Evolutionary conservation across 768 basidiomycete genomes (phyloP), one percentile per base, ranked within the genome.

Genomic region (Mycena olivaceomarginata): DNA sequence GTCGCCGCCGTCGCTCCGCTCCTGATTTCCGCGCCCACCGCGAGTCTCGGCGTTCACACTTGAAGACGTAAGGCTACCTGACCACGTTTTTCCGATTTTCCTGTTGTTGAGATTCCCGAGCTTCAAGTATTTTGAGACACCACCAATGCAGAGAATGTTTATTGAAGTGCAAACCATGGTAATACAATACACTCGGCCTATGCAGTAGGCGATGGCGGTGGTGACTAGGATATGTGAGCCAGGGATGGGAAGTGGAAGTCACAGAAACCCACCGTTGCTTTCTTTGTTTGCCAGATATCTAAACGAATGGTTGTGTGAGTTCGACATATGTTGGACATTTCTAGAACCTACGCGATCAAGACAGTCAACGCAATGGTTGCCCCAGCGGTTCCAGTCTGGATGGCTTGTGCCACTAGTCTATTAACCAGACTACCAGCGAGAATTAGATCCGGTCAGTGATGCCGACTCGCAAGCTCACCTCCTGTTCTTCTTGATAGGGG

Each of bases 91-190:
- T 57, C 67, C 67, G 39, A 39, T 57, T 25, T 57, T 43, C 53
- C 69, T 59, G 57, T 11, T 31, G 48, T 70, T 70, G 41, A 70
- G 69, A 70, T 70, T 70, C 43, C 59, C 57, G 45, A 70, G 69
- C 69, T 70, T 70, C 69, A 59, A 62, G 59, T n/a, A n/a, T 62
- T 70, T 40, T 51, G 48, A 51, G 48, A 51, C n/a, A n/a, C n/a
- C 48, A 51, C 18, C 48, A 51, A 51, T 16, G 18, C 48, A 51
- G 48, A 51, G 48, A 51, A 31, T 31, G 12, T 51, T 13, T 2
- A 13, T 51, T 13, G 6, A 16, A 51, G 18, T 51, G 16, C 48
- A 16, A 51, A 51, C 48, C 48, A 51, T 51, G 11, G 48, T 51
- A 51, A 51, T 51, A 18, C 48, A 51, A 51, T 51, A 51, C 13